These are phyloP conservation scores for Xylariaceae sp. DNA, from an alignment of 2,329 filamentous ascomycete species.

Conservation along the genomic window DNA sequence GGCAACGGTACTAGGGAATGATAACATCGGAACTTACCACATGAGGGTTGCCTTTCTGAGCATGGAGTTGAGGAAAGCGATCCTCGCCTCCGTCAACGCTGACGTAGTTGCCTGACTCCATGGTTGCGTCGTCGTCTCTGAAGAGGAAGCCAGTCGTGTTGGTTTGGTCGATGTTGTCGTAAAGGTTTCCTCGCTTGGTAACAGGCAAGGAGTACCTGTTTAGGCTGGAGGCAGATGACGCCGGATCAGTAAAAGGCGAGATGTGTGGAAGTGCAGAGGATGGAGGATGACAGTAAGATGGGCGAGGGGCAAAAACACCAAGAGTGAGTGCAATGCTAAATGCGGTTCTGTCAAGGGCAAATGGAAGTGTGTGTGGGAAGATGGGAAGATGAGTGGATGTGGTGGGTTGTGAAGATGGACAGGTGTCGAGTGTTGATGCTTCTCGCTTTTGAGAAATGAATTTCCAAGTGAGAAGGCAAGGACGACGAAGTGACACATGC, in stretches of 20 bases:
- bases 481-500: no score
- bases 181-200: constrained; percentile 64
- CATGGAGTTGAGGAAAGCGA: constrained; percentile 79
- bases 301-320: background rate
- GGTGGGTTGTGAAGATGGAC: no score
- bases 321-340: no score
- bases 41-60: constrained; percentile 49
- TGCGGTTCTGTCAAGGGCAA: background rate
- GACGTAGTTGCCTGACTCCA: constrained; percentile 65
- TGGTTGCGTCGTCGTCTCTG: constrained; percentile 65
- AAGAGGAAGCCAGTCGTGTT: constrained; percentile 86
- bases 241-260: background rate
- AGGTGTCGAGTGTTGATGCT: no score
- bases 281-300: background rate
- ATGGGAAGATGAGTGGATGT: background rate
- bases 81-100: constrained; percentile 73
- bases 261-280: background rate
- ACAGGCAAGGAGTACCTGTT: constrained; percentile 96
- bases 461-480: no score
- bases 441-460: no score
- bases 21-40: constrained; percentile 38
- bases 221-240: constrained; percentile 47
- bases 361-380: background rate
- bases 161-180: constrained; percentile 73
- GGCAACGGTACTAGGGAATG: no score